phyloP scores from a whole-genome alignment of 106 monocot species.

The Apostasia ramifera region DNA sequence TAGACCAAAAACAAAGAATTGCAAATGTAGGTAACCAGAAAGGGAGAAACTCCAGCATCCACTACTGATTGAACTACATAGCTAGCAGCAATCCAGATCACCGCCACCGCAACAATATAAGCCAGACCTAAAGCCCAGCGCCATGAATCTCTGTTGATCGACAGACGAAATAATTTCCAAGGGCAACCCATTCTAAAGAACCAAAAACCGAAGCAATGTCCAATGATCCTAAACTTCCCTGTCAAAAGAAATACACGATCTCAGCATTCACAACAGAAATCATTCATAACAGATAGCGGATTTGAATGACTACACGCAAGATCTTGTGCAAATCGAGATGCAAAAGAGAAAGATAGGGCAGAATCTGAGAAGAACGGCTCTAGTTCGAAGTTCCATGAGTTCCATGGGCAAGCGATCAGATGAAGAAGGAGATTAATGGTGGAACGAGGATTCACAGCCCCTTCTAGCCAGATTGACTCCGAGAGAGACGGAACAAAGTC shows the following conservation, averaged over 20 bases:
- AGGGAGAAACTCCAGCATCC: slow-evolving; percentile 84
- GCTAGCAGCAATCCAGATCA: slow-evolving; percentile 94
- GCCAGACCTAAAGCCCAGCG: slow-evolving; percentile 70
- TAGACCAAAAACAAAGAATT: slow-evolving; percentile 83
- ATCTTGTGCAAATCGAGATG: no score
- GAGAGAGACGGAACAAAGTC: no score
- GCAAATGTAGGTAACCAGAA: slow-evolving; percentile 89
- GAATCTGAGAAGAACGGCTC: background rate
- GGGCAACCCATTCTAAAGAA: slow-evolving; percentile 1
- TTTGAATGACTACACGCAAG: background rate
- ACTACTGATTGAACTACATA: slow-evolving; percentile 94
- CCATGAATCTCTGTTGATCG: slow-evolving; percentile 30
- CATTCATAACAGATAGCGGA: background rate
- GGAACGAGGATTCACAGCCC: no score
- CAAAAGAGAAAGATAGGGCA: background rate
- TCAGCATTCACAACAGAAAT: background rate
- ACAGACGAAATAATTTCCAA: slow-evolving; percentile 9
- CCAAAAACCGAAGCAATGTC: background rate
- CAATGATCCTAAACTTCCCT: background rate
- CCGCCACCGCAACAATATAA: slow-evolving; percentile 75
- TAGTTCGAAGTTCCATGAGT: no score
- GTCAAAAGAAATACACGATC: background rate
- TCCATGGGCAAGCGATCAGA: no score
- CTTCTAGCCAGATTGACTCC: no score
- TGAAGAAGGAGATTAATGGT: no score